A percentile compares a stretch with the other conserved stretches of the same genome.
Evolutionary conservation across 208 protist genomes (phyloP).

Genomic region (Acanthamoeba divionensis): DNA sequence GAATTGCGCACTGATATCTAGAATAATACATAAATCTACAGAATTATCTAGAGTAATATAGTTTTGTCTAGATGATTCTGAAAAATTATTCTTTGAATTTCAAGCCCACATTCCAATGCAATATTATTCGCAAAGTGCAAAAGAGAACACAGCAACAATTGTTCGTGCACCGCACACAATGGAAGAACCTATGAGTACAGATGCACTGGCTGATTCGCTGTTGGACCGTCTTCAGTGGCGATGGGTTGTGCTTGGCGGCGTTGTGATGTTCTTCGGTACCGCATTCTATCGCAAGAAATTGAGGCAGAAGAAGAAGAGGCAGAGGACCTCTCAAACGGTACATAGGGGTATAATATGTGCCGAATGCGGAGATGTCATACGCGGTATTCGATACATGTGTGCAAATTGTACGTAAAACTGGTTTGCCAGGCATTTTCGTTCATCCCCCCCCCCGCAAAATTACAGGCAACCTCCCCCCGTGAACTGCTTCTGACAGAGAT

Average conservation of each 20-base stretch:
- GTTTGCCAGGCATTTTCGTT: neutral
- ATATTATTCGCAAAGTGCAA: too few relatives aligned
- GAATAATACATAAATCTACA: too few relatives aligned
- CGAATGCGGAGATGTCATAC: conserved; percentile 20
- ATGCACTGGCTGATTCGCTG: neutral
- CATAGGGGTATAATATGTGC: conserved; percentile 27
- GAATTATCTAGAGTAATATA: too few relatives aligned
- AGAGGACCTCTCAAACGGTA: neutral
- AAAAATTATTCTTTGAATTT: too few relatives aligned
- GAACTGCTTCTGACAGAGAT: neutral
- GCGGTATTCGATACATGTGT: conserved; percentile 71
- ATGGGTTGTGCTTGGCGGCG: conserved; percentile 1
- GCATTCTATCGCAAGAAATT: neutral
- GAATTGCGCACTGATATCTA: too few relatives aligned
- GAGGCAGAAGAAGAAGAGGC: neutral
- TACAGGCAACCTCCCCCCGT: too few relatives aligned
- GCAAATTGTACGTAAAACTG: conserved; percentile 63
- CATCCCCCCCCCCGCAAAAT: too few relatives aligned
- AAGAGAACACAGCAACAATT: neutral
- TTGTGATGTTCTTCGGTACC: neutral
- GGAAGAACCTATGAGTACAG: neutral
- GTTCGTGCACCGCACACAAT: neutral
- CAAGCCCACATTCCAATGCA: too few relatives aligned
- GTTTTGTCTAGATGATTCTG: too few relatives aligned
- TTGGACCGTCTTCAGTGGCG: neutral